A percentile compares a stretch with the other conserved stretches of the same genome.
These are phyloP conservation scores for Neocallimastix lanati DNA, from an alignment of 192 early-diverging fungal species.

Conservation along the genomic window DNA sequence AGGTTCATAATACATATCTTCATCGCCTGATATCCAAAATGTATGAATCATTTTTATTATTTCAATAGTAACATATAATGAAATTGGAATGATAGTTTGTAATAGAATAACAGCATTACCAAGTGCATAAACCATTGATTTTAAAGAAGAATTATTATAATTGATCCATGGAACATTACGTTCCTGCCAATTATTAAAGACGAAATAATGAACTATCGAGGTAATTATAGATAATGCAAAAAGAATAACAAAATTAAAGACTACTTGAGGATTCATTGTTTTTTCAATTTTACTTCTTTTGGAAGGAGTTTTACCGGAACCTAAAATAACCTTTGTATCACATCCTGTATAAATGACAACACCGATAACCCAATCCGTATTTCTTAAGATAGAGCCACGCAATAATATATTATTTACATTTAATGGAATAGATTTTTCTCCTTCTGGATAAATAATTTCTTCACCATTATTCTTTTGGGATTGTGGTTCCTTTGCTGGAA, in stretches of 20 bases:
- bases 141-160: background rate
- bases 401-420: slow-evolving; percentile 67
- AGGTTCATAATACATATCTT: slow-evolving; percentile 74
- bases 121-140: background rate
- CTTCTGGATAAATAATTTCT: background rate
- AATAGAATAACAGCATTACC: slow-evolving; percentile 43
- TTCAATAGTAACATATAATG: slow-evolving; percentile 87
- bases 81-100: slow-evolving; percentile 93
- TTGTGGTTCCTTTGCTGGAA: background rate
- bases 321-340: slow-evolving; percentile 82
- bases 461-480: background rate
- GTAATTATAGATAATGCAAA: slow-evolving; percentile 28
- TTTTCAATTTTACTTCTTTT: slow-evolving; percentile 79
- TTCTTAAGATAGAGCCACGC: slow-evolving; percentile 71
- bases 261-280: slow-evolving; percentile 60
- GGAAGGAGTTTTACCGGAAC: slow-evolving; percentile 72
- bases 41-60: slow-evolving; percentile 73
- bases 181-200: background rate
- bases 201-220: slow-evolving; percentile 2
- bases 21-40: slow-evolving; percentile 76
- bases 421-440: slow-evolving; percentile 34
- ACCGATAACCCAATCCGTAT: slow-evolving; percentile 80
- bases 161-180: background rate
- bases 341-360: slow-evolving; percentile 65
- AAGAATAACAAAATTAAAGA: slow-evolving; percentile 32